A percentile compares a stretch with the other conserved stretches of the same genome.
Evolutionary conservation across 805 yeast genomes (phyloP).

Genomic region (Blastobotrys muscicola): DNA sequence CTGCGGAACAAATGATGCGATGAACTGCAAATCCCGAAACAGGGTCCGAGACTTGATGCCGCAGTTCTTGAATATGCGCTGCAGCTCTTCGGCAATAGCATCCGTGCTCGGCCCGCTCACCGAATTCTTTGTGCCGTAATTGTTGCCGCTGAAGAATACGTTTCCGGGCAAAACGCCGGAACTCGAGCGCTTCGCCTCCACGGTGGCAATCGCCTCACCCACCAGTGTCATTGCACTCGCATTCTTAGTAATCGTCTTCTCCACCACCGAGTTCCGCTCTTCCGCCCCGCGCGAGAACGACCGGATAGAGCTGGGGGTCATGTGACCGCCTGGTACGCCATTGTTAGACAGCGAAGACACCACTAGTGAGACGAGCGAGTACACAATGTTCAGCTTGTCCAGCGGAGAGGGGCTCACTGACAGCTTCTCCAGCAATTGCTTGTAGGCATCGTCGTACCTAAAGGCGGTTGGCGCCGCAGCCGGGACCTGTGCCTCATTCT

Average conservation of each 20-base stretch:
- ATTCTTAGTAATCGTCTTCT: constrained; percentile 3
- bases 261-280: constrained; percentile 3
- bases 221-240: constrained; percentile 13
- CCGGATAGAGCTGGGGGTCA: constrained; percentile 16
- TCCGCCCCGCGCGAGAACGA: constrained; percentile 11
- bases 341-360: constrained; percentile 15
- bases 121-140: constrained; percentile 9
- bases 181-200: constrained; percentile 18
- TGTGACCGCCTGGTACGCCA: constrained; percentile 2
- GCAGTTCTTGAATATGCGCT: constrained; percentile 16
- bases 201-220: constrained; percentile 17
- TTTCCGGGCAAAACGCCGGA: constrained; percentile 9
- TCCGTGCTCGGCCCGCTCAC: constrained; percentile 21
- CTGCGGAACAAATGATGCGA: constrained; percentile 26
- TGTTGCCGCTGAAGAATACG: constrained; percentile 3
- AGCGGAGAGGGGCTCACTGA: constrained; percentile 21
- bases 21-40: constrained; percentile 27
- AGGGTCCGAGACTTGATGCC: constrained; percentile 25
- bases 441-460: constrained; percentile 19
- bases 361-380: constrained; percentile 20
- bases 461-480: constrained; percentile 3
- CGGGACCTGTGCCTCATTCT: not conserved
- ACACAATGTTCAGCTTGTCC: constrained; percentile 18
- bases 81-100: constrained; percentile 27
- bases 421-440: constrained; percentile 14